Evolutionary conservation across 192 early-diverging fungal species (phyloP).

Genomic region (Coemansia sp.): DNA sequence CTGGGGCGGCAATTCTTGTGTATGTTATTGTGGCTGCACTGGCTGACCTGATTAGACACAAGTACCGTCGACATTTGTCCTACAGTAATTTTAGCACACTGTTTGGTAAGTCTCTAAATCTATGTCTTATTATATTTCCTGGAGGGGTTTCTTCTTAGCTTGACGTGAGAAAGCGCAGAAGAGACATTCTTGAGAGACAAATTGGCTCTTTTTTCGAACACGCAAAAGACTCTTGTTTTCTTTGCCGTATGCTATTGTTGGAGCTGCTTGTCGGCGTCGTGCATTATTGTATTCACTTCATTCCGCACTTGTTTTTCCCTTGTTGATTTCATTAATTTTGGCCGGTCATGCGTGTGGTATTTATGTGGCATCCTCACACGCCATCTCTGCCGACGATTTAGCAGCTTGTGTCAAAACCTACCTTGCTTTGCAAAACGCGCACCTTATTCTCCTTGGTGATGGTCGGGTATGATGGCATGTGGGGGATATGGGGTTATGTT

Average conservation of each 20-base stretch:
- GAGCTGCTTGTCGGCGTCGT: neutral
- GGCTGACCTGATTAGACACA: neutral
- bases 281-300: slow-evolving; percentile 1
- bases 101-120: slow-evolving; percentile 1
- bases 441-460: neutral
- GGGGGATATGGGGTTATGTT: neutral
- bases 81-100: neutral
- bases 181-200: too few species aligned
- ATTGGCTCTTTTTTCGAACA: too few species aligned
- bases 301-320: neutral
- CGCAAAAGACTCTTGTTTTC: too few species aligned
- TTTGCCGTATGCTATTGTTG: neutral
- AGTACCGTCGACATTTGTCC: slow-evolving; percentile 10
- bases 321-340: neutral
- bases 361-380: neutral
- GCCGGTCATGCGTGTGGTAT: slow-evolving; percentile 1
- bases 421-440: neutral
- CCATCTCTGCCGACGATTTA: neutral
- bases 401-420: neutral
- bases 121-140: too few species aligned
- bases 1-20: slow-evolving; percentile 31
- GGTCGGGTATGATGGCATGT: neutral
- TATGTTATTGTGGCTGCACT: slow-evolving; percentile 14
- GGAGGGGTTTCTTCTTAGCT: too few species aligned
- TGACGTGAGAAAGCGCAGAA: too few species aligned